Percentiles rank a stretch among this genome's conserved stretches.
phyloP scores from a whole-genome alignment of 257 asterid species.

The Dorcoceras hygrometricum region DNA sequence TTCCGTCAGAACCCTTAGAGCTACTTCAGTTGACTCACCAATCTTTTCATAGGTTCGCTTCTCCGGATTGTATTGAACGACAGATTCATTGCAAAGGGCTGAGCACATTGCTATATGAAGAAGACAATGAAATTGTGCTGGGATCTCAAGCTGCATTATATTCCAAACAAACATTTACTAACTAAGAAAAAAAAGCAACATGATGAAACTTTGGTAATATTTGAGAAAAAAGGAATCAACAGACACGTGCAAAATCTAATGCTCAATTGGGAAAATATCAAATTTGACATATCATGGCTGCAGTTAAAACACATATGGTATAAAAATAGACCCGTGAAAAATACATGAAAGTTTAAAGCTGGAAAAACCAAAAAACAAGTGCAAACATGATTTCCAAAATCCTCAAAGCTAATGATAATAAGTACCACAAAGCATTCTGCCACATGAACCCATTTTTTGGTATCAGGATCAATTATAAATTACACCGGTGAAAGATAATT shows the following conservation, averaged over 20 bases:
- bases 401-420: background rate
- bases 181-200: background rate
- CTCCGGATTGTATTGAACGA: slow-evolving; percentile 90
- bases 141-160: slow-evolving; percentile 80
- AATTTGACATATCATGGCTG: background rate
- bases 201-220: slow-evolving; percentile 12
- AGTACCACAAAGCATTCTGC: slow-evolving; percentile 2
- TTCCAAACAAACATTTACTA: slow-evolving; percentile 24
- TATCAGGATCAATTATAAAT: slow-evolving; percentile 1
- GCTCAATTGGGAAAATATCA: slow-evolving; percentile 7
- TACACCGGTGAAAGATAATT: slow-evolving; percentile 3
- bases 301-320: background rate
- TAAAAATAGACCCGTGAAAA: background rate
- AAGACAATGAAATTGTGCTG: slow-evolving; percentile 87
- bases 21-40: slow-evolving; percentile 99
- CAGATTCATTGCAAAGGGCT: slow-evolving; percentile 95
- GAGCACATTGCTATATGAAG: slow-evolving; percentile 97
- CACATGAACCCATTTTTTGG: slow-evolving; percentile 3
- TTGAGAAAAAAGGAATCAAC: slow-evolving; percentile 15
- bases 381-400: slow-evolving; percentile 1
- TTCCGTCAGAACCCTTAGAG: slow-evolving; percentile 93
- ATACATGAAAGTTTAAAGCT: slow-evolving; percentile 15
- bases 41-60: slow-evolving; percentile 89
- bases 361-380: slow-evolving; percentile 10
- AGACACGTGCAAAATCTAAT: background rate